Conservation (phyloP, 768 basidiomycete genomes). For the Boletus tomentosulus region DNA sequence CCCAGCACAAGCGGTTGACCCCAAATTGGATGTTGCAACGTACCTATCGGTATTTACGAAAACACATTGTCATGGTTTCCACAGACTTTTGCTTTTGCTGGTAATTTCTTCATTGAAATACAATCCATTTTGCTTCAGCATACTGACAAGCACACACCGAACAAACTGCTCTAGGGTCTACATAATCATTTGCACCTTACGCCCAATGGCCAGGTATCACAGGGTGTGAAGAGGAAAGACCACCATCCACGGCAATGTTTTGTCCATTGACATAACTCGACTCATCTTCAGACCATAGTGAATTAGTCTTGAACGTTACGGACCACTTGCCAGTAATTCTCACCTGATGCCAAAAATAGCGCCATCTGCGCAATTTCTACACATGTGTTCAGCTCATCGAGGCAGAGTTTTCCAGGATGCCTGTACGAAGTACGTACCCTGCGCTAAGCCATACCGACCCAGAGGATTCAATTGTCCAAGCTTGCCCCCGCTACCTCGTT, state of each 20-base stretch:
- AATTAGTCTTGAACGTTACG: conserved; percentile 6
- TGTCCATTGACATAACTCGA: conserved; percentile 93
- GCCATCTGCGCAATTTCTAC: conserved; percentile 84
- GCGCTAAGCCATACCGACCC: conserved; percentile 75
- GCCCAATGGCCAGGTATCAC: conserved; percentile 72
- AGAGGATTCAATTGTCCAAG: conserved; percentile 80
- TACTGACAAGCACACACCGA: background rate
- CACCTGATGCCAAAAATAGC: conserved; percentile 85
- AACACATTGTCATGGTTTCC: background rate
- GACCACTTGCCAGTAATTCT: conserved; percentile 15
- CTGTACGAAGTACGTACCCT: conserved; percentile 46
- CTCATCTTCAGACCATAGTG: conserved; percentile 50
- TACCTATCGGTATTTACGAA: background rate
- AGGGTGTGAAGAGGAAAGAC: conserved; percentile 74
- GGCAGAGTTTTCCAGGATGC: conserved; percentile 8
- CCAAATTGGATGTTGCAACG: no score
- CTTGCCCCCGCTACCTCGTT: conserved; percentile 67
- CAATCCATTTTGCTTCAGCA: background rate
- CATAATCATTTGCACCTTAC: conserved; percentile 26
- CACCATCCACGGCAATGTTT: conserved; percentile 83
- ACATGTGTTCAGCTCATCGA: conserved; percentile 10
- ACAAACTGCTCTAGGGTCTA: background rate
- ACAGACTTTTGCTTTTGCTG: background rate
- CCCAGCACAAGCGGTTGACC: no score
- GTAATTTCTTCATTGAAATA: no score